Conservation (phyloP, 2,329 filamentous ascomycete species). For the Penicillium concentricum region DNA sequence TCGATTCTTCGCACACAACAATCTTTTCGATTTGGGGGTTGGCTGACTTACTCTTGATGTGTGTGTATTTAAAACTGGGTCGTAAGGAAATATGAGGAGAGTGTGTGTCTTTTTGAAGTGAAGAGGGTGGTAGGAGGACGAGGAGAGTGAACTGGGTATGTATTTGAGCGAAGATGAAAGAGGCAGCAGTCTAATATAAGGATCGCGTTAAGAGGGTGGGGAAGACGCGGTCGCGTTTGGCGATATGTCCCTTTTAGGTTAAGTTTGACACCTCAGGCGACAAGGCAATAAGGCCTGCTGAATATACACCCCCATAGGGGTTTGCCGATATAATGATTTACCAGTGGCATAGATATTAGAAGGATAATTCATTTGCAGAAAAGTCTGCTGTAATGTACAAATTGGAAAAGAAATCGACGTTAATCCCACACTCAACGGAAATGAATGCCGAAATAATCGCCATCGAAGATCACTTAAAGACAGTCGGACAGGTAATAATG, state of each 20-base stretch:
- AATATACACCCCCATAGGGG: background rate
- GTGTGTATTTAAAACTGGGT: constrained; percentile 11
- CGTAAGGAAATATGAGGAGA: constrained; percentile 1
- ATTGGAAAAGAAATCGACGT: background rate
- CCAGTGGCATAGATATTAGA: background rate
- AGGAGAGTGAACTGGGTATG: constrained; percentile 6
- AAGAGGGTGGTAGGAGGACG: background rate
- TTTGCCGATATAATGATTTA: background rate
- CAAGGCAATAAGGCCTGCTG: constrained; percentile 9
- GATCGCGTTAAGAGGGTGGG: constrained; percentile 30
- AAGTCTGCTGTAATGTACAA: constrained; percentile 3
- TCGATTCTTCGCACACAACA: constrained; percentile 12
- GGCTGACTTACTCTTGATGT: constrained; percentile 32
- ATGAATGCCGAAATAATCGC: background rate
- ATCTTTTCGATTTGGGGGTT: constrained; percentile 5
- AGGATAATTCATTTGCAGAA: background rate
- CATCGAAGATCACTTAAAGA: background rate
- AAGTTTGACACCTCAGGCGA: constrained; percentile 20
- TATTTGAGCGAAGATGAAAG: constrained; percentile 17
- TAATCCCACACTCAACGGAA: background rate
- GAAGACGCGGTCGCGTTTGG: constrained; percentile 33
- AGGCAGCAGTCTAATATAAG: constrained; percentile 23
- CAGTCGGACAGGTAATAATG: constrained; percentile 5
- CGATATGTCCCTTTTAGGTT: constrained; percentile 32
- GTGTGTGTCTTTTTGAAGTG: background rate